Base-by-base conservation (phyloP, 208 protist species). In the Herpetomonas muscarum region DNA sequence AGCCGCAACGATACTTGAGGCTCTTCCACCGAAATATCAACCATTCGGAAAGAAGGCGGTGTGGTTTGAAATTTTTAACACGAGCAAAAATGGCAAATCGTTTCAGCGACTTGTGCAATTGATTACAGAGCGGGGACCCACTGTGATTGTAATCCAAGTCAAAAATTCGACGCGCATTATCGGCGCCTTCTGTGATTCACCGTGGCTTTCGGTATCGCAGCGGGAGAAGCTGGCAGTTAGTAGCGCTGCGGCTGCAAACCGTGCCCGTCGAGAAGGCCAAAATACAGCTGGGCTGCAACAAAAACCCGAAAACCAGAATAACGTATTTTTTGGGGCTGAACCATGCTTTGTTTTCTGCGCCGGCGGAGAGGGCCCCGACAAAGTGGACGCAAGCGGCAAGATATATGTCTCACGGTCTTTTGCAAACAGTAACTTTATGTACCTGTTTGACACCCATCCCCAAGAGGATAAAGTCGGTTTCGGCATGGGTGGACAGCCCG, bases 361-460 rank as follows among this genome's bases (percentile, higher is more conserved):
- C 26, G 49, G n/a, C 19, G 41, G 41, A 9, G 41, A 46, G 12
- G 47, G 57, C 0, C 52, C 41, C 3, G 19, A 69, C 13, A 21
- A 17, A 17, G 25, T 32, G 13, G 45, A 52, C 19, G 36, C 12
- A 12, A 29, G 44, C 45, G 49, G 55, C 3, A 58, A 48, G 0
- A 64, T 85, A 21, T 85, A 76, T 41, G 48, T 52, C 3, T 61
- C 76, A 0, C 42, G 41, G 7, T 51, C 75, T 0, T 79, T 66
- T 1, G 56, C 74, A 30, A 90, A 90, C 36, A 55, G 73, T 3
- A 90, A 90, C 42, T 90, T 86, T 34, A 87, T 90, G 83, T 90
- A 90, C 44, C 57, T 86, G 0, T 90, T 90, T 39, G 79, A 90
- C 22, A 56, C 61, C 1, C 79, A 90, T 54, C 73, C 83, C 3